These are phyloP conservation scores for Lentinula detonsa DNA, from an alignment of 768 basidiomycete species.

Conservation along the genomic window DNA sequence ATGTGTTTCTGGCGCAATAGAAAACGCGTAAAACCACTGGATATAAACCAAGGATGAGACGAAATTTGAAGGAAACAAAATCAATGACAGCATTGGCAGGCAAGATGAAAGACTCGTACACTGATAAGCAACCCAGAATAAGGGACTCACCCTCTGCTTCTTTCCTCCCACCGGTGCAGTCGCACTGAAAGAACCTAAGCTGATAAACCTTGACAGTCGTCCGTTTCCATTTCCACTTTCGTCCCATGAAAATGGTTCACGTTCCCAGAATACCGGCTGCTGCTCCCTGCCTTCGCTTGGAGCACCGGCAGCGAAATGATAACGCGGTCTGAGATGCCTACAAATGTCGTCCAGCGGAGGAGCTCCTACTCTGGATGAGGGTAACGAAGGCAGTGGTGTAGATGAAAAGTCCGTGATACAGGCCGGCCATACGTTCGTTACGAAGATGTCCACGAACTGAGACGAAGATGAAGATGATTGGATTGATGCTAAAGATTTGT, in stretches of 20 bases:
- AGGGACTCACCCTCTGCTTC: constrained; percentile 72
- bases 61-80: constrained; percentile 2
- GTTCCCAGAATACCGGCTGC: constrained; percentile 87
- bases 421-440: constrained; percentile 76
- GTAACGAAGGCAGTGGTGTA: constrained; percentile 40
- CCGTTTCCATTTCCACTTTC: constrained; percentile 45
- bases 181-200: constrained; percentile 83
- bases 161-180: constrained; percentile 46
- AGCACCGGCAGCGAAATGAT: constrained; percentile 73
- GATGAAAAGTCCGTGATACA: constrained; percentile 57
- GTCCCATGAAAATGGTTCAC: constrained; percentile 88
- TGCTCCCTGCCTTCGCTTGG: constrained; percentile 23
- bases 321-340: constrained; percentile 69
- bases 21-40: constrained; percentile 98
- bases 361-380: constrained; percentile 38
- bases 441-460: constrained; percentile 71
- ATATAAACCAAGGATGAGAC: not conserved
- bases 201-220: constrained; percentile 74
- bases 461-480: constrained; percentile 55
- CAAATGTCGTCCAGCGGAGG: constrained; percentile 62
- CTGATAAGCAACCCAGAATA: not conserved
- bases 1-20: constrained; percentile 53
- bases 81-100: too few relatives aligned
- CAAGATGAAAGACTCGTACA: not conserved
- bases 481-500: constrained; percentile 63